phyloP scores from a whole-genome alignment of 2,329 filamentous ascomycete species.

The Didymella arachidicola region DNA sequence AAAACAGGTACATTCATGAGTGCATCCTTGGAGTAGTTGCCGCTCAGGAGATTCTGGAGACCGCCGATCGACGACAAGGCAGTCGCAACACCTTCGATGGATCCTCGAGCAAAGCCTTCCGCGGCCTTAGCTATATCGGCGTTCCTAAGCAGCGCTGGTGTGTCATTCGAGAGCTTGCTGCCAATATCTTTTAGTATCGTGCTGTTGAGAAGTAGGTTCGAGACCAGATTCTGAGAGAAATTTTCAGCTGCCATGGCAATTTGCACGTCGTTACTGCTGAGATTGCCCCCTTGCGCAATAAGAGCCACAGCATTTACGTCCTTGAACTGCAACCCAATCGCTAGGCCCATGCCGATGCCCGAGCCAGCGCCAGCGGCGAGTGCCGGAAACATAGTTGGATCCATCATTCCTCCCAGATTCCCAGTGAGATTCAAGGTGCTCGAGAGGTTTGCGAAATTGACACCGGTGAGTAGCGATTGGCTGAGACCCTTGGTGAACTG shows the following conservation, averaged over 20 bases:
- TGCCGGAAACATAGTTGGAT: slow-evolving; percentile 29
- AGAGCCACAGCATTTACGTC: slow-evolving; percentile 11
- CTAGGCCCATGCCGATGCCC: slow-evolving; percentile 38
- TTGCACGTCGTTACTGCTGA: slow-evolving; percentile 21
- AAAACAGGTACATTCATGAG: slow-evolving; percentile 33
- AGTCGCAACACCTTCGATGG: slow-evolving; percentile 36
- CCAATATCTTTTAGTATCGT: slow-evolving; percentile 23
- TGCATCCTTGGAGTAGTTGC: slow-evolving; percentile 31
- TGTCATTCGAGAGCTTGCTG: slow-evolving; percentile 4
- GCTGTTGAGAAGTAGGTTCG: slow-evolving; percentile 37
- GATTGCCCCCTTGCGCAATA: slow-evolving; percentile 13
- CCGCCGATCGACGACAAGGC: slow-evolving; percentile 40
- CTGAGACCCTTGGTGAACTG: slow-evolving; percentile 37
- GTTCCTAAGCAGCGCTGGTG: slow-evolving; percentile 18
- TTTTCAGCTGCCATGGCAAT: slow-evolving; percentile 29
- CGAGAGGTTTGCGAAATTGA: slow-evolving; percentile 28
- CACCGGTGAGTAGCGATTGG: slow-evolving; percentile 35
- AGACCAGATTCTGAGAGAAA: slow-evolving; percentile 33
- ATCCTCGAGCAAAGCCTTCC: slow-evolving; percentile 40
- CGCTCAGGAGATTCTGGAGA: slow-evolving; percentile 36
- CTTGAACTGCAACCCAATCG: slow-evolving; percentile 33
- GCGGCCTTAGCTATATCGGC: slow-evolving; percentile 31
- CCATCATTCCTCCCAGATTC: slow-evolving; percentile 5
- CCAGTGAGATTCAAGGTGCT: slow-evolving; percentile 4
- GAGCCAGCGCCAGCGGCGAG: slow-evolving; percentile 41